Conservation (phyloP, 2,329 filamentous ascomycete species). For the Pseudofabraea citricarpa region DNA sequence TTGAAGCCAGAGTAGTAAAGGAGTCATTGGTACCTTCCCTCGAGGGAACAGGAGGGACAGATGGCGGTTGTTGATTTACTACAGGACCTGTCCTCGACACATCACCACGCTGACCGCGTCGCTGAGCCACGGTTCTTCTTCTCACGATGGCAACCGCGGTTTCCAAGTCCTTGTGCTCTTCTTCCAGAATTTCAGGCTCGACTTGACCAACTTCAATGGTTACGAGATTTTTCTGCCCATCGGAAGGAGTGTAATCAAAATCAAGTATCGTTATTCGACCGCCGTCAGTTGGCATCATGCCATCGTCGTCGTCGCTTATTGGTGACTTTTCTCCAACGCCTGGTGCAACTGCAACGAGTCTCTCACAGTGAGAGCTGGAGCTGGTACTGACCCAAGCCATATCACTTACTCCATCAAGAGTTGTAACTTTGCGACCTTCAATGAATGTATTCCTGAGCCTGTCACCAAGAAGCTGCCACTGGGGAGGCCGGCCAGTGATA, state of each 20-base stretch:
- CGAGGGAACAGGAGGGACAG: conserved; percentile 17
- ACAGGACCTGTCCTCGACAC: neutral
- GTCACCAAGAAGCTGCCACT: conserved; percentile 67
- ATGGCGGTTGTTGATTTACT: conserved; percentile 20
- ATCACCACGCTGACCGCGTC: conserved; percentile 40
- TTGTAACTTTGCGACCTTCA: conserved; percentile 58
- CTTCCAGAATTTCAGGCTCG: conserved; percentile 64
- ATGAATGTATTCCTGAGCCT: conserved; percentile 67
- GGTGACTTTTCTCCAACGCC: conserved; percentile 57
- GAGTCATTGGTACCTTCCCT: neutral
- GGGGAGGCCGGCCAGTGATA: conserved; percentile 44
- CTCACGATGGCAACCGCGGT: conserved; percentile 76
- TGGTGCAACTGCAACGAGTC: conserved; percentile 66
- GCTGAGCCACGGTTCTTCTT: conserved; percentile 65
- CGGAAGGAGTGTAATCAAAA: conserved; percentile 57
- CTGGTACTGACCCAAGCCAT: conserved; percentile 67
- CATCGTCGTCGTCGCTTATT: conserved; percentile 58
- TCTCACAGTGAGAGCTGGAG: conserved; percentile 43
- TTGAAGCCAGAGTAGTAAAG: neutral
- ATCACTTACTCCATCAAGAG: conserved; percentile 60
- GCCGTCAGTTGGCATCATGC: conserved; percentile 71
- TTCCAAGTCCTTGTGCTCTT: conserved; percentile 69
- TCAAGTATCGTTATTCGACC: conserved; percentile 70
- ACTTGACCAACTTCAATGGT: conserved; percentile 71
- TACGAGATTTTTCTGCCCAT: conserved; percentile 53